Conservation (phyloP, 176 grass and related monocot species). For the Rhynchospora tenuis region DNA sequence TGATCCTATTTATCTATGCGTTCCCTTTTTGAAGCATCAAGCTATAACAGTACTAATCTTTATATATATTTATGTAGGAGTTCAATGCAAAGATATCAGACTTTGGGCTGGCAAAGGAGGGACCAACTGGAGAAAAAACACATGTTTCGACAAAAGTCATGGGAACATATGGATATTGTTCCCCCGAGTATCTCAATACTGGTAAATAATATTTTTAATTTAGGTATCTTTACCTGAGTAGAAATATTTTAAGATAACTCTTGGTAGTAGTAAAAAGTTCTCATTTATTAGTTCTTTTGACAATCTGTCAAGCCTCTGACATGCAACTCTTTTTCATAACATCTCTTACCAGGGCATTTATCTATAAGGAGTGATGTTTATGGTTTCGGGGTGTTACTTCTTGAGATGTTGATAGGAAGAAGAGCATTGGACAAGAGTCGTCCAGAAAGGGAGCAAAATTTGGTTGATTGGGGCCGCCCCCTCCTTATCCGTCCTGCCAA, state of each 20-base stretch:
- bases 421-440: conserved; percentile 50
- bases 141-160: conserved; percentile 80
- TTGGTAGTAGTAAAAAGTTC: neutral
- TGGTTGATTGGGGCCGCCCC: conserved; percentile 76
- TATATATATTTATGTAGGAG: conserved; percentile 21
- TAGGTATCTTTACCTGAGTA: too few relatives aligned
- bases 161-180: conserved; percentile 83
- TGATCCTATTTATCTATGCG: neutral
- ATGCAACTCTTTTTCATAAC: neutral
- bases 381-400: conserved; percentile 74
- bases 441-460: conserved; percentile 39
- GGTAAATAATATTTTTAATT: conserved; percentile 23
- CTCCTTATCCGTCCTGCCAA: conserved; percentile 48
- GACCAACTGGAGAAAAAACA: conserved; percentile 55
- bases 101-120: conserved; percentile 83
- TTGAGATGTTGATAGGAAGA: conserved; percentile 66
- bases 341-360: conserved; percentile 46
- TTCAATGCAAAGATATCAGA: conserved; percentile 78
- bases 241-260: neutral
- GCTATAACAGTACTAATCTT: neutral
- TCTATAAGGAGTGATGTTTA: conserved; percentile 86
- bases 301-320: neutral
- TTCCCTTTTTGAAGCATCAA: neutral
- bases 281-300: neutral
- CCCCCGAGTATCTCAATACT: conserved; percentile 77